Evolutionary conservation across 768 basidiomycete species (phyloP), one percentile per base, ranked within the genome.

Genomic region (Cantharellus anzutake): DNA sequence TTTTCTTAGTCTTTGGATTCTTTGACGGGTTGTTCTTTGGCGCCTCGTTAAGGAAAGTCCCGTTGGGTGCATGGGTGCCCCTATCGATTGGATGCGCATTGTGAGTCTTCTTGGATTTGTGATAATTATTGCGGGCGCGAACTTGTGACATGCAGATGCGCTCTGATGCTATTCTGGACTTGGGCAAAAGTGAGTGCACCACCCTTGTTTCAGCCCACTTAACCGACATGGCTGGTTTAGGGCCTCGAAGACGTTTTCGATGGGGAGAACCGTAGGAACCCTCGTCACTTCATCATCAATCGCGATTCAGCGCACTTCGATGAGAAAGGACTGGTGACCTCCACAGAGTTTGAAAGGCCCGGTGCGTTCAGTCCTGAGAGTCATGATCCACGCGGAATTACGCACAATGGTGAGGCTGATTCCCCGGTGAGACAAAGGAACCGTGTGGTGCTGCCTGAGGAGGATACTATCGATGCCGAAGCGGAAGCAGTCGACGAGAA

Each of bases 11-110:
- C 35, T 83, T 78, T 56, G 81, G 80, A 4, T 84, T 84, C 70
- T 70, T 84, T 57, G 82, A 84, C 66, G 80, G 52, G 0, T 70
- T 82, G 14, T 84, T 84, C 70, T 83, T 79, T 78, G 82, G 80
- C 34, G 78, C 82, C 0, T 68, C 79, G 0, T 65, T 82, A 60
- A 78, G 74, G 65, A 82, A 83, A 66, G 73, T 83, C 3, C 81
- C 81, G 0, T 68, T 73, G 20, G 82, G 83, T n/a, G 83, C 80
- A 2, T 84, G 81, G 80, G 80, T 83, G 4, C 80, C 83, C 1
- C 72, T 84, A 11, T 72, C 75, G 65, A 73, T 83, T 48, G 82
- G 81, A 2, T 29, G 68, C 2, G 65, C 80, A 11, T 66, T 83
- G 75, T 76, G 57, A 63, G 75, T 64, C 34, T 5, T 38, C n/a